Percentiles rank a stretch among this genome's conserved stretches.
Evolutionary conservation across 139 green algal genomes (phyloP).

Genomic region (Haematococcus lacustris): DNA sequence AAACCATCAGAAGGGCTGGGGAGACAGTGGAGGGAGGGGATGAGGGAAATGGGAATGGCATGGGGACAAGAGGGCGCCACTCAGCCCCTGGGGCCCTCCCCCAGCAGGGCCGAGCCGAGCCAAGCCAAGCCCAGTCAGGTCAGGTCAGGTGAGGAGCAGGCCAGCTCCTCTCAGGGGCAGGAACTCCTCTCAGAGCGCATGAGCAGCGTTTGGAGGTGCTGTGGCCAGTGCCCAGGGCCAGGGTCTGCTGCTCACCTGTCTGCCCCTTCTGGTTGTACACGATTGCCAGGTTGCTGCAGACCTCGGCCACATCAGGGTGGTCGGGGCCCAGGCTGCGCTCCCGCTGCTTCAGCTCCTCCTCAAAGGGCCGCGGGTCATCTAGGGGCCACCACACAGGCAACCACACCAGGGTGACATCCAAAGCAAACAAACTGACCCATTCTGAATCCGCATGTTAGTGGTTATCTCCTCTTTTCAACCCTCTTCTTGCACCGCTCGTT

Average conservation of each 20-base stretch:
- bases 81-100: too few relatives aligned
- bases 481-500: too few relatives aligned
- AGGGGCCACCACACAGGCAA: background rate
- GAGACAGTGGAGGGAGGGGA: too few relatives aligned
- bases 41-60: too few relatives aligned
- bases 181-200: background rate
- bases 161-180: too few relatives aligned
- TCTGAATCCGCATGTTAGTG: background rate
- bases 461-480: too few relatives aligned
- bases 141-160: too few relatives aligned
- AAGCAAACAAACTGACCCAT: background rate
- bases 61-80: too few relatives aligned
- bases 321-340: slow-evolving; percentile 42
- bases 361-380: slow-evolving; percentile 46
- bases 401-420: background rate
- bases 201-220: background rate
- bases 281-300: slow-evolving; percentile 76
- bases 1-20: too few relatives aligned
- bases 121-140: too few relatives aligned
- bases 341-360: slow-evolving; percentile 46
- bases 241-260: slow-evolving; percentile 2
- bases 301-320: slow-evolving; percentile 68
- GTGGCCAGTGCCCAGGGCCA: too few relatives aligned
- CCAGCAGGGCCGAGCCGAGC: too few relatives aligned
- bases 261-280: slow-evolving; percentile 66